Evolutionary conservation across 768 basidiomycete genomes (phyloP), one percentile per base, ranked within the genome.

Genomic region (Pulveroboletus sp.): DNA sequence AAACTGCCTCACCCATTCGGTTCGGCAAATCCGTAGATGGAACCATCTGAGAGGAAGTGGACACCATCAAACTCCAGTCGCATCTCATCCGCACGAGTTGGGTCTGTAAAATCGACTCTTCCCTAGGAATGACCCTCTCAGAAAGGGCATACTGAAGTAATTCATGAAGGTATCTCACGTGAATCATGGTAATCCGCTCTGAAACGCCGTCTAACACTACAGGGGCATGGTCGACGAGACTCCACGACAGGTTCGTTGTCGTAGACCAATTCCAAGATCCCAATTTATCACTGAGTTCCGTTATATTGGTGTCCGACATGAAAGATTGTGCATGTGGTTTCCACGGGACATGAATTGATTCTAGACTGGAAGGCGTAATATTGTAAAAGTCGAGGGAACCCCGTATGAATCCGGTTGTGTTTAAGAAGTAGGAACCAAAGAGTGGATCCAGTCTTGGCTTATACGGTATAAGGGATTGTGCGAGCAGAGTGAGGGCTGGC

Each of bases 391-490:
- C 69, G 13, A 80, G 66, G 39, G 79, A 70, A 4, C 86, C 87
- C 47, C 82, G 82, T 50, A 88, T 76, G 63, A 87, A 90, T 7
- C 89, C 90, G 14, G 89, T 89, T 39, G 86, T 75, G 61, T 93
- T 93, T 5, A 73, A 65, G 57, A 83, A 87, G 62, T 89, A 91
- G 1, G 88, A 84, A 18, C 70, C 71, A 32, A 58, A 48, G 17
- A 58, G 52, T 5, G 78, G 73, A 54, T 81, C 74, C 5, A 84
- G 64, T 33, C 60, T 58, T 5, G 63, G 66, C 6, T 76, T 77
- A 43, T 70, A 63, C 2, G 79, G 66, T 35, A 79, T 57, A 51
- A 86, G 75, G 24, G 68, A 64, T 18, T 77, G 69, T 27, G 84
- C 66, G 32, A 89, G 63, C 24, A 78, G 70, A 31, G 67, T 53